Evolutionary conservation across 1,284 basidiomycete species (phyloP).

Genomic region (Kwoniella shivajii): DNA sequence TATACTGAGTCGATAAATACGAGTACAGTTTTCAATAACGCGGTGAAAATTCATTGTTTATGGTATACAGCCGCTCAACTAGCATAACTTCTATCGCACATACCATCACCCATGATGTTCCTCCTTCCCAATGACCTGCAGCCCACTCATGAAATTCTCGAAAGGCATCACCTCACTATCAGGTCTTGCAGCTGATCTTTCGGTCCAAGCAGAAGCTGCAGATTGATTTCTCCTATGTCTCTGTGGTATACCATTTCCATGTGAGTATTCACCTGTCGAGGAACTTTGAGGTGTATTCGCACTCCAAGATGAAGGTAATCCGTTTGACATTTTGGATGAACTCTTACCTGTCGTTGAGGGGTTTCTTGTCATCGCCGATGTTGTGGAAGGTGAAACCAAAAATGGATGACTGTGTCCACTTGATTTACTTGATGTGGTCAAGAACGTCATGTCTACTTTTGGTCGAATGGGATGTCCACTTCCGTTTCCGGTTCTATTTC

Average conservation of each 20-base stretch:
- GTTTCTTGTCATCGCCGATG: neutral
- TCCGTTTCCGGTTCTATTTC: neutral
- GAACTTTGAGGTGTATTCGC: neutral
- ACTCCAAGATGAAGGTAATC: neutral
- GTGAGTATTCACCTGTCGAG: neutral
- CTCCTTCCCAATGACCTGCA: conserved; percentile 8
- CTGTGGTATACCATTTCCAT: neutral
- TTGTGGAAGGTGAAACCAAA: conserved; percentile 3
- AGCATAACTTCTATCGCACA: too few species aligned
- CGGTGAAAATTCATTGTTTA: too few species aligned
- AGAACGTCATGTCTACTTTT: conserved; percentile 9
- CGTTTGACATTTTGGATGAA: neutral
- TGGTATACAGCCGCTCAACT: too few species aligned
- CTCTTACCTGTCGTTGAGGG: neutral
- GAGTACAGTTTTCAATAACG: too few species aligned
- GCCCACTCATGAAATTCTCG: conserved; percentile 22
- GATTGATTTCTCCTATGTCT: conserved; percentile 1
- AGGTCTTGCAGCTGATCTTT: conserved; percentile 29
- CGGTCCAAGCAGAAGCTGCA: neutral
- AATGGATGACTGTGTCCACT: neutral
- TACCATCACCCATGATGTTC: too few species aligned
- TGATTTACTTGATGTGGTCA: neutral
- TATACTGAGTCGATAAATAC: too few species aligned
- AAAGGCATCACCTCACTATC: conserved; percentile 37
- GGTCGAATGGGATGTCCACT: neutral